These are phyloP conservation scores for Solanum appendiculatum DNA, from an alignment of 257 asterid genomes.

Conservation along the genomic window DNA sequence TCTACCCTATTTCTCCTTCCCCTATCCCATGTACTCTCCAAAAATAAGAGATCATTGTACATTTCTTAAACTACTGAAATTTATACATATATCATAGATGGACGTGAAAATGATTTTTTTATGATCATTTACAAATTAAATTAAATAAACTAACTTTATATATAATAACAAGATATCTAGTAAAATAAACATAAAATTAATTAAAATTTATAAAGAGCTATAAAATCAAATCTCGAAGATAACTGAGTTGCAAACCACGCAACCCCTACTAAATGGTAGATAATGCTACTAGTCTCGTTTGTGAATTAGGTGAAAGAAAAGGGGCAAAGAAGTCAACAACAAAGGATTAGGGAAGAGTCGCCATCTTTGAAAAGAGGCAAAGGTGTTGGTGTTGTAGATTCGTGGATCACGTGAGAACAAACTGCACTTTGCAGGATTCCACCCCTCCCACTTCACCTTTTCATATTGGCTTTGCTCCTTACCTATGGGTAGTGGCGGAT, in stretches of 20 bases:
- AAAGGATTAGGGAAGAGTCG: neutral
- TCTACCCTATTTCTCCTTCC: neutral
- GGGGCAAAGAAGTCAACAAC: neutral
- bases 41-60: neutral
- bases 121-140: too few species aligned
- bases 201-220: neutral
- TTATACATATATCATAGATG: too few species aligned
- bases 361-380: neutral
- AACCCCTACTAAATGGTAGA: neutral
- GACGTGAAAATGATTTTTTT: too few species aligned
- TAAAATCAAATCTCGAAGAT: neutral
- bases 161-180: too few species aligned
- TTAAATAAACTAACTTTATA: too few species aligned
- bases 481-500: too few species aligned
- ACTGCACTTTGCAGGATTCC: neutral
- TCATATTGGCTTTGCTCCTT: neutral
- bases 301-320: neutral
- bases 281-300: neutral
- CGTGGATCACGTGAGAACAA: neutral
- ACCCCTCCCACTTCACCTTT: neutral
- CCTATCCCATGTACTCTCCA: neutral
- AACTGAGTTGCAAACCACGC: neutral
- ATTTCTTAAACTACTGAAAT: neutral
- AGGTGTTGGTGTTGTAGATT: neutral
- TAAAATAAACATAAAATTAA: too few species aligned